Evolutionary conservation across 805 yeast species (phyloP), one percentile per base, ranked within the genome.

Genomic region (Scheffersomyces spartinae): DNA sequence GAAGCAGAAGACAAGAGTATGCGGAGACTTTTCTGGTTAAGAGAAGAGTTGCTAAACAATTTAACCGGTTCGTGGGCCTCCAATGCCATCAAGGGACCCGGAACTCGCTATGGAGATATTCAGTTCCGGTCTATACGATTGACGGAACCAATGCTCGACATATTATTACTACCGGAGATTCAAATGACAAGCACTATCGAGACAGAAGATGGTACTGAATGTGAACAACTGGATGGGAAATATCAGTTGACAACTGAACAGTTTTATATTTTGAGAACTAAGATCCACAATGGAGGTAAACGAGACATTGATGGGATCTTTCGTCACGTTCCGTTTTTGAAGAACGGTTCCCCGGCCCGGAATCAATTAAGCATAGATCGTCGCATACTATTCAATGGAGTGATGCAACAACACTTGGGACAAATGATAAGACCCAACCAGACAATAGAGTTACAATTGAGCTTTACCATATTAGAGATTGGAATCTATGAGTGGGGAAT

Each of bases 401-500:
- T 70, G 3, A 49, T 80, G 15, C 93, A 82, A 38, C 61, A 55
- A 15, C 66, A 68, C 13, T 43, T 74, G 5, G 55, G 64, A 0
- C 38, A 49, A 1, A 44, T 51, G 2, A 37, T 76, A 1, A 39
- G 38, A 2, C 62, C 77, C 0, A 66, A 68, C 1, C 62, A 52
- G 14, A 39, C 55, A 0, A 26, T 53, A 3, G 54, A 45, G 2
- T 52, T 71, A 16, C 60, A 59, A 13, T 44, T 79, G 20, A 71
- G 82, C 6, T 66, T 76, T 25, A 64, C 76, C 11, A 68, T 83
- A 4, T 52, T 86, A 19, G 86, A 80, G 28, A 63, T 64, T 23
- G 97, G 96, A 2, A 76, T 71, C 24, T 85, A 76, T 43, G 91
- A 82, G 45, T 76, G 94, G 78, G 83, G 86, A 1, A 30, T 51